These are phyloP conservation scores for Fusarium mangiferae DNA, from an alignment of 2,329 filamentous ascomycete species.

Conservation along the genomic window DNA sequence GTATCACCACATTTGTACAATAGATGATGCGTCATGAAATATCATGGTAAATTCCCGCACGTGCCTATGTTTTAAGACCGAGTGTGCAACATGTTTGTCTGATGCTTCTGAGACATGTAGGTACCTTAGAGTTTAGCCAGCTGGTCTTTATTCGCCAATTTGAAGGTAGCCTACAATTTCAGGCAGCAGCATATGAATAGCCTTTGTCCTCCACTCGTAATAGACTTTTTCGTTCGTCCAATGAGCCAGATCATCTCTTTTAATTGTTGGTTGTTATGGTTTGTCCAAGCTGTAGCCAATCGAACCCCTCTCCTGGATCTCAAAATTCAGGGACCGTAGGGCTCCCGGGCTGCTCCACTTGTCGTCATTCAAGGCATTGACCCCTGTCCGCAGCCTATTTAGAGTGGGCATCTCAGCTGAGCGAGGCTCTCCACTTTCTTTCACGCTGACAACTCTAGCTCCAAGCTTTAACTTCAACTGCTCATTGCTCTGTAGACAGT, in stretches of 20 bases:
- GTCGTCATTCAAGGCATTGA: conserved; percentile 17
- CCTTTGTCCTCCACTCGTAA: neutral
- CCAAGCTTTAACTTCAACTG: neutral
- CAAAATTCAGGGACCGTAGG: conserved; percentile 12
- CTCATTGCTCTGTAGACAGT: neutral
- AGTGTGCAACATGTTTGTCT: neutral
- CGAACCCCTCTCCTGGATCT: neutral
- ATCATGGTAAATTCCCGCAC: neutral
- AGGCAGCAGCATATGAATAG: neutral
- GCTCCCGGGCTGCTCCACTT: conserved; percentile 14
- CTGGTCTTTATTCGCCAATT: neutral
- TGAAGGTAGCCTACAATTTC: neutral
- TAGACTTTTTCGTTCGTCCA: neutral
- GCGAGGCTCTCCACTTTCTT: conserved; percentile 12
- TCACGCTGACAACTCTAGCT: conserved; percentile 8
- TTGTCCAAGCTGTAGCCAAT: neutral
- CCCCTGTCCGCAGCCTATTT: conserved; percentile 16
- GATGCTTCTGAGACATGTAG: neutral
- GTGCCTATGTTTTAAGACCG: conserved; percentile 2
- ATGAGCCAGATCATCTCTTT: neutral
- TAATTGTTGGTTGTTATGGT: neutral
- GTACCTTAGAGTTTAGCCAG: neutral
- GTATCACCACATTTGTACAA: conserved; percentile 30
- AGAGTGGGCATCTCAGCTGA: conserved; percentile 19
- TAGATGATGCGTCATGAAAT: neutral